Conservation (phyloP, 371 early-diverging fungal species). For the Mucor piriformis region DNA sequence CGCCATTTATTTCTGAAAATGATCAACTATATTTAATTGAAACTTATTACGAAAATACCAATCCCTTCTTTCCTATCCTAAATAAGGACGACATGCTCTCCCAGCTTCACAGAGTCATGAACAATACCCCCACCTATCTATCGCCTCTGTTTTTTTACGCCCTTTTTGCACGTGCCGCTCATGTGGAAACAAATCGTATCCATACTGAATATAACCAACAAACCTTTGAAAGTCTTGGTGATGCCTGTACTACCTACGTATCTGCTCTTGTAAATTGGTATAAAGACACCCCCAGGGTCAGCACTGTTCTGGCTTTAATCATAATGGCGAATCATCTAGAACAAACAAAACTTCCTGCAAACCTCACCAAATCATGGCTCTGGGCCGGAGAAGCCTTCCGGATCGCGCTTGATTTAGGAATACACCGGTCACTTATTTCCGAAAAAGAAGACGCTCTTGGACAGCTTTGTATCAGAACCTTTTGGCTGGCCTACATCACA, state of each 20-base stretch:
- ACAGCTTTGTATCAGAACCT: conserved; percentile 40
- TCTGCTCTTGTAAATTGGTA: conserved; percentile 23
- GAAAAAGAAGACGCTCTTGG: conserved; percentile 15
- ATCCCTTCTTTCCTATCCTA: conserved; percentile 58
- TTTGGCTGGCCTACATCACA: conserved; percentile 46
- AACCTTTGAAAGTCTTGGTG: conserved; percentile 6
- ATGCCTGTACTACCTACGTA: conserved; percentile 24
- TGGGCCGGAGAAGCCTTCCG: conserved; percentile 46
- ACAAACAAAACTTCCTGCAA: conserved; percentile 21
- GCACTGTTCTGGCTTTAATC: conserved; percentile 37
- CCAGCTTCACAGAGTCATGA: conserved; percentile 20
- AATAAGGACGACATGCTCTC: conserved; percentile 33
- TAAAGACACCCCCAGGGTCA: conserved; percentile 31
- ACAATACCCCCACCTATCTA: conserved; percentile 17
- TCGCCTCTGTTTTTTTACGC: conserved; percentile 49
- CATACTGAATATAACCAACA: neutral
- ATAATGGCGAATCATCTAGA: conserved; percentile 40
- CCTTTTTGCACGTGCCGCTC: conserved; percentile 43
- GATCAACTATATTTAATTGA: conserved; percentile 48
- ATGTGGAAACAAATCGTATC: conserved; percentile 27
- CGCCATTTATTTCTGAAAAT: conserved; percentile 9
- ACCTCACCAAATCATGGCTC: conserved; percentile 38
- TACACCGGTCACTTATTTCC: conserved; percentile 33
- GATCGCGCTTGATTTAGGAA: conserved; percentile 47
- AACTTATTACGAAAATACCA: conserved; percentile 56